Percentiles rank a stretch among this genome's conserved stretches.
Evolutionary conservation across 2,329 filamentous ascomycete genomes (phyloP).

Genomic region (Xylariales sp.): DNA sequence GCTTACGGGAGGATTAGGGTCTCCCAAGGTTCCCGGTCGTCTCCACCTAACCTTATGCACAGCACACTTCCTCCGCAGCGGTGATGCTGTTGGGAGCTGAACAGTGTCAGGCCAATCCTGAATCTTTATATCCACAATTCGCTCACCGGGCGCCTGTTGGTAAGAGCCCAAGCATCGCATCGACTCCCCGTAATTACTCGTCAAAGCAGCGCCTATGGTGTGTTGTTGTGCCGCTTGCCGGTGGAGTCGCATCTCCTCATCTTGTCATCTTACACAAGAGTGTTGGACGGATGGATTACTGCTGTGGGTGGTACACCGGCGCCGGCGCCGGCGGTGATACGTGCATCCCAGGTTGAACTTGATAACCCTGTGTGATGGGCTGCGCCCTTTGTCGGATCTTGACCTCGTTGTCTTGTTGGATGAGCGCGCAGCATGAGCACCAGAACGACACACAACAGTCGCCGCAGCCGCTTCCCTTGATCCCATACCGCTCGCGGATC

Average conservation of each 20-base stretch:
- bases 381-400: slow-evolving; percentile 42
- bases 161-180: not conserved
- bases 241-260: not conserved
- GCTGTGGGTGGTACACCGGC: slow-evolving; percentile 40
- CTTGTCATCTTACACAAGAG: not conserved
- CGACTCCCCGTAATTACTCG: slow-evolving; percentile 1
- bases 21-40: too few species aligned
- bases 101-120: not conserved
- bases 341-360: slow-evolving; percentile 49
- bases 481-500: slow-evolving; percentile 57
- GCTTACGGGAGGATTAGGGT: too few species aligned
- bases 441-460: slow-evolving; percentile 58
- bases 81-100: too few species aligned
- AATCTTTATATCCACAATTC: not conserved
- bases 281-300: not conserved
- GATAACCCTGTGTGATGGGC: slow-evolving; percentile 48
- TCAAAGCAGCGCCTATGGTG: not conserved
- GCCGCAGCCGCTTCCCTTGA: slow-evolving; percentile 55
- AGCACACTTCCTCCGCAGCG: too few species aligned
- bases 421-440: slow-evolving; percentile 59
- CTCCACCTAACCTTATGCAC: too few species aligned
- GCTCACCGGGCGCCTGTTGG: slow-evolving; percentile 1
- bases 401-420: slow-evolving; percentile 61
- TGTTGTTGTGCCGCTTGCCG: not conserved
- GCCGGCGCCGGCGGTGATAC: slow-evolving; percentile 41